phyloP scores from a whole-genome alignment of 495 filamentous ascomycete genomes.

The Penicillium paradoxum region DNA sequence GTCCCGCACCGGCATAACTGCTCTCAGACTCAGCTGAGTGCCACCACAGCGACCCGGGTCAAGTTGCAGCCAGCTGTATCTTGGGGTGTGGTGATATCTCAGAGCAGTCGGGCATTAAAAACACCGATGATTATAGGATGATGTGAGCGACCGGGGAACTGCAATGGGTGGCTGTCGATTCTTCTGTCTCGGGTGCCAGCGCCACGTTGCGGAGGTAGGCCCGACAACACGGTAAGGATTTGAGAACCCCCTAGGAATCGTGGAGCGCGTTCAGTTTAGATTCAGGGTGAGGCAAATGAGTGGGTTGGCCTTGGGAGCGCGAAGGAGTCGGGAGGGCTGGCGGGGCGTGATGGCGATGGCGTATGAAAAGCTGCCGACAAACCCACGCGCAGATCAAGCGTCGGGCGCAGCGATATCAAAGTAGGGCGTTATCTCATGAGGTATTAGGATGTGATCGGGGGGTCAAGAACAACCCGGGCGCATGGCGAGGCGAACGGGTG shows the following conservation, averaged over 20 bases:
- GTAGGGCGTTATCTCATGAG: neutral
- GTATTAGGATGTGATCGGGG: neutral
- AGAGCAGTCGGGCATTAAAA: slow-evolving; percentile 24
- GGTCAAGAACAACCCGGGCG: neutral
- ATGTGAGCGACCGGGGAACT: slow-evolving; percentile 4
- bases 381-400: neutral
- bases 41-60: slow-evolving; percentile 17
- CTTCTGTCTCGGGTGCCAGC: slow-evolving; percentile 13
- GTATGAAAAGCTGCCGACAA: neutral
- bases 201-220: slow-evolving; percentile 15
- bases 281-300: neutral
- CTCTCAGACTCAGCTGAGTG: slow-evolving; percentile 13
- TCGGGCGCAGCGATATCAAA: neutral
- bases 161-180: slow-evolving; percentile 10
- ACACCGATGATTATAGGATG: slow-evolving; percentile 3
- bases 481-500: slow-evolving; percentile 1
- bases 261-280: neutral
- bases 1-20: slow-evolving; percentile 35
- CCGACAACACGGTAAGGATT: slow-evolving; percentile 4
- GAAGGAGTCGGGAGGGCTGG: neutral
- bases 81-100: slow-evolving; percentile 4
- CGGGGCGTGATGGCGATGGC: neutral
- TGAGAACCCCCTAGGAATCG: neutral
- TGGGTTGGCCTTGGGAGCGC: neutral
- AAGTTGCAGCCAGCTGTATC: slow-evolving; percentile 21